Evolutionary conservation across 768 basidiomycete species (phyloP).

Genomic region (Pisolithus tinctorius): DNA sequence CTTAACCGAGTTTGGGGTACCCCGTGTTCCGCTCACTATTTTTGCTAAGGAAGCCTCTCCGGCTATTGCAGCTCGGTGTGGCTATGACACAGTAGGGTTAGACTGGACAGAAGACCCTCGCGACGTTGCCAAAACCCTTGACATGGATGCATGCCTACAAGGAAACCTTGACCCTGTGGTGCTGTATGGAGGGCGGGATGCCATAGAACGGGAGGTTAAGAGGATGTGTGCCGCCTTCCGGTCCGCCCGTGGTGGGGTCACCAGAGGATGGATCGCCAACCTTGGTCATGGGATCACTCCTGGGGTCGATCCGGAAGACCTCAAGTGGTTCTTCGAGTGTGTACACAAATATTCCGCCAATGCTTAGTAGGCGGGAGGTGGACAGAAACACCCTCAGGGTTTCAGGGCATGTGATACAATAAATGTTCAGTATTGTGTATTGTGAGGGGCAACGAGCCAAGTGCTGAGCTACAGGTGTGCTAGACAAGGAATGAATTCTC

Average conservation of each 20-base stretch:
- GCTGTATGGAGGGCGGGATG: conserved; percentile 78
- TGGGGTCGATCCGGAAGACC: conserved; percentile 88
- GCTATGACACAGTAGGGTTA: conserved; percentile 85
- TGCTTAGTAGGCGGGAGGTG: background rate
- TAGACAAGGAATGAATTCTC: background rate
- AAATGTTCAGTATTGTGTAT: background rate
- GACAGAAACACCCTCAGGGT: background rate
- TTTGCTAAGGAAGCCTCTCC: conserved; percentile 94
- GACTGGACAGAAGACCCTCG: conserved; percentile 87
- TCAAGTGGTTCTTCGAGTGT: conserved; percentile 88
- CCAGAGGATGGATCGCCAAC: conserved; percentile 91
- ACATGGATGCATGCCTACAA: conserved; percentile 65
- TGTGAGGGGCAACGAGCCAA: background rate
- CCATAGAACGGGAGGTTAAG: conserved; percentile 83
- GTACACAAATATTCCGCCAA: conserved; percentile 69
- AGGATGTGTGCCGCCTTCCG: conserved; percentile 76
- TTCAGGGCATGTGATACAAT: background rate
- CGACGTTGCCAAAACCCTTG: conserved; percentile 59
- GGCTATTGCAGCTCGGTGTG: conserved; percentile 56
- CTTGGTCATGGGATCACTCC: conserved; percentile 97
- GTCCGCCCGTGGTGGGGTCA: conserved; percentile 36
- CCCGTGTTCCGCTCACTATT: conserved; percentile 73
- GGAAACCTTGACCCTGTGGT: conserved; percentile 91
- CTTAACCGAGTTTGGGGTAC: conserved; percentile 47
- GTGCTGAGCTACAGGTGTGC: background rate